Evolutionary conservation across 805 yeast genomes (phyloP).

Genomic region (Huiozyma sinensis): DNA sequence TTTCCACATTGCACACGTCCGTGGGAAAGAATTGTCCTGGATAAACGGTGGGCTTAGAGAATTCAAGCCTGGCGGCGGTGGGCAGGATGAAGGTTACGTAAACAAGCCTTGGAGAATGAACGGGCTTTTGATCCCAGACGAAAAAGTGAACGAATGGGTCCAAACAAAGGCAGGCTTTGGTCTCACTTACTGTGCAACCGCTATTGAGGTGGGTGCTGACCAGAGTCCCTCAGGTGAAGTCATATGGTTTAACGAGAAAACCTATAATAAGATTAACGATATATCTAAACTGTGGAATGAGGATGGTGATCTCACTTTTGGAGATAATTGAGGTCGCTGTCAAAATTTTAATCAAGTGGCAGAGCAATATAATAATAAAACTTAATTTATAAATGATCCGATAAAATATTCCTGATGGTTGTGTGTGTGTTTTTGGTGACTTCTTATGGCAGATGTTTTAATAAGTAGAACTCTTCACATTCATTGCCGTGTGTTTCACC

Average conservation of each 20-base stretch:
- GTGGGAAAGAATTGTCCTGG: background rate
- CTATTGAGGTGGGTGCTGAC: background rate
- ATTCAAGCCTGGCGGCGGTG: background rate
- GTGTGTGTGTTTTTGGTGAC: no score
- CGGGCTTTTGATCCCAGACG: slow-evolving; percentile 1
- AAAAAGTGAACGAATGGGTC: background rate
- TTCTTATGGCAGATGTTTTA: no score
- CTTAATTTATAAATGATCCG: no score
- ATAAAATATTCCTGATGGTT: no score
- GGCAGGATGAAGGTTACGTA: background rate
- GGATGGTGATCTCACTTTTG: no score
- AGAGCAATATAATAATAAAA: no score
- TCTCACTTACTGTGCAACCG: background rate
- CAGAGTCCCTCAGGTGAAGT: background rate
- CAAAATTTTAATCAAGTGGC: no score
- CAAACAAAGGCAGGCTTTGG: background rate
- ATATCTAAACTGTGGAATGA: background rate
- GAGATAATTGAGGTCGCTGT: no score
- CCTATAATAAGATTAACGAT: background rate
- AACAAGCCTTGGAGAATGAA: background rate
- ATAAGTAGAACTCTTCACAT: no score
- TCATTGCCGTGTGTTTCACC: no score
- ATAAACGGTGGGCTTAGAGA: background rate
- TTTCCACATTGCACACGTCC: slow-evolving; percentile 1
- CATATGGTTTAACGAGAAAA: background rate